Conservation (phyloP, 768 basidiomycete genomes). For the Termitomyces titanicus region DNA sequence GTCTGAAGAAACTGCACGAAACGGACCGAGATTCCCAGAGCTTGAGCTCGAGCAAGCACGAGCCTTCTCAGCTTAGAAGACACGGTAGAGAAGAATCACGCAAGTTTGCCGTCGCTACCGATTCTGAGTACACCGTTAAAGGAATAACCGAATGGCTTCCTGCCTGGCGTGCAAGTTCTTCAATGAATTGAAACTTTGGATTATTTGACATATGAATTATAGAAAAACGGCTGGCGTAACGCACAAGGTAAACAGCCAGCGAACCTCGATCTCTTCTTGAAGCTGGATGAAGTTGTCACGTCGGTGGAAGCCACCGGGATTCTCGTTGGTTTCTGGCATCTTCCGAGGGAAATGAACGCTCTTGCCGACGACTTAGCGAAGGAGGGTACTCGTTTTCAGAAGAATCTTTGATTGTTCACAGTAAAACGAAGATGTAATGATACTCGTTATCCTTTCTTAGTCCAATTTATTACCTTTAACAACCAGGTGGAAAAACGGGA, state of each 20-base stretch:
- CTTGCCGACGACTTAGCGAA: background rate
- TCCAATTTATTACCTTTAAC: background rate
- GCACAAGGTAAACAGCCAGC: conserved; percentile 1
- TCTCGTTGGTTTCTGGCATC: conserved; percentile 1
- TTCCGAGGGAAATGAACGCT: background rate
- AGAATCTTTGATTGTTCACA: background rate
- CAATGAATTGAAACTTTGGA: no score
- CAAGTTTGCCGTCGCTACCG: background rate
- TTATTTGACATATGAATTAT: background rate
- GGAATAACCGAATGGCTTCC: conserved; percentile 1
- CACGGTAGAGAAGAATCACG: background rate
- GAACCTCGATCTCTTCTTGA: conserved; percentile 2
- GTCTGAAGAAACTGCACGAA: background rate
- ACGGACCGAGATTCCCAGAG: background rate
- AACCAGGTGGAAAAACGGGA: conserved; percentile 7
- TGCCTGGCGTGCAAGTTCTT: background rate
- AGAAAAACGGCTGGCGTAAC: background rate
- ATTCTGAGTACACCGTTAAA: conserved; percentile 3
- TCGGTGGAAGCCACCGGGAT: background rate
- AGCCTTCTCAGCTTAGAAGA: background rate
- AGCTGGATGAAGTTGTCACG: background rate
- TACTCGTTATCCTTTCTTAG: background rate
- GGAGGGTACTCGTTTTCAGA: background rate
- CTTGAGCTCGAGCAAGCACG: no score
- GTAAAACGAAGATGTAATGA: background rate